Conservation (phyloP, 169 alveolate species). For the Eimeria necatrix region DNA sequence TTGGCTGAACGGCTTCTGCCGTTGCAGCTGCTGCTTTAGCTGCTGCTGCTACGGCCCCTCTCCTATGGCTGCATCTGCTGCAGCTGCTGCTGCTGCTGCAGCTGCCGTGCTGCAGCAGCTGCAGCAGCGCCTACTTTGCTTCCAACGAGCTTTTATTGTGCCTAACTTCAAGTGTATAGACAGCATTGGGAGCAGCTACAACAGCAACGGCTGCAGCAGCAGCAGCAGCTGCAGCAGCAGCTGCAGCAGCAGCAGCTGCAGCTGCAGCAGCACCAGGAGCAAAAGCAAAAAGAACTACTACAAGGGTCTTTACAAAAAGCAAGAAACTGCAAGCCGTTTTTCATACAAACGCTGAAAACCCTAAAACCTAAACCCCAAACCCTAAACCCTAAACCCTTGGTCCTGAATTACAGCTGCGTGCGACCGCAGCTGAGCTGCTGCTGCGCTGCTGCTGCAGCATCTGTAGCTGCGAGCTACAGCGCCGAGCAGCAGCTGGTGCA, state of each 20-base stretch:
- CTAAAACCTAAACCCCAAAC: constrained; percentile 30
- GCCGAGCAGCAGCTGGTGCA: not conserved
- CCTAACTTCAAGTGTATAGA: not conserved
- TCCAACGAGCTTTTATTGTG: too few relatives aligned
- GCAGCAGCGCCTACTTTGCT: too few relatives aligned
- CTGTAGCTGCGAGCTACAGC: not conserved
- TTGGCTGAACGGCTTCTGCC: too few relatives aligned
- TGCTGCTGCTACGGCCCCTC: too few relatives aligned
- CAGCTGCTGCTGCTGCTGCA: too few relatives aligned
- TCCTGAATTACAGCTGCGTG: not conserved
- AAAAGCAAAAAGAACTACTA: not conserved
- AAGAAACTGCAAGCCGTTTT: not conserved
- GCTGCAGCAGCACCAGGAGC: not conserved
- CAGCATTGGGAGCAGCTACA: not conserved
- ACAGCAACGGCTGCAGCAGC: constrained; percentile 7
- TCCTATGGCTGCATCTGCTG: too few relatives aligned
- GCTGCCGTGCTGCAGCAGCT: too few relatives aligned
- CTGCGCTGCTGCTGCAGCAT: not conserved
- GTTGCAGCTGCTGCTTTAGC: too few relatives aligned
- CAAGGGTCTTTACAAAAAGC: too few relatives aligned
- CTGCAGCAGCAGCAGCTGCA: constrained; percentile 13
- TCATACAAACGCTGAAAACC: too few relatives aligned
- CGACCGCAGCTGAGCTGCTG: constrained; percentile 24
- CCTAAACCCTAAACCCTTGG: constrained; percentile 18
- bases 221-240: constrained; percentile 34